A percentile compares a stretch with the other conserved stretches of the same genome.
phyloP scores from a whole-genome alignment of 495 filamentous ascomycete species.

The Xylaria telfairii region DNA sequence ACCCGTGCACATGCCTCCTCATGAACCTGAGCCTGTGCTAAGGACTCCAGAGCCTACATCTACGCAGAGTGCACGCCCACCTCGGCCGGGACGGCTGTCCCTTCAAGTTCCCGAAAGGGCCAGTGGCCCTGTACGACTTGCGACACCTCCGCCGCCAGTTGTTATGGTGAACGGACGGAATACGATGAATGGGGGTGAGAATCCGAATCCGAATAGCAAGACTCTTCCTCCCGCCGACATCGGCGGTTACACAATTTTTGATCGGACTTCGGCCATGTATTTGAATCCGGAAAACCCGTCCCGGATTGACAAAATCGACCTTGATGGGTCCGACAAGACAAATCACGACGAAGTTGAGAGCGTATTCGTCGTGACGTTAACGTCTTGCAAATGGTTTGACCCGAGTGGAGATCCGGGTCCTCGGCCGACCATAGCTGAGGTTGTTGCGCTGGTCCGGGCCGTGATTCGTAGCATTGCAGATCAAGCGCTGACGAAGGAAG shows the following conservation, averaged over 20 bases:
- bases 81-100: constrained; percentile 65
- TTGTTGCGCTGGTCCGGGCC: constrained; percentile 49
- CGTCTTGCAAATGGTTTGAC: constrained; percentile 53
- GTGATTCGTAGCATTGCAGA: constrained; percentile 53
- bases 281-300: constrained; percentile 26
- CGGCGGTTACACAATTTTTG: constrained; percentile 31
- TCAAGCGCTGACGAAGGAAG: constrained; percentile 49
- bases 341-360: constrained; percentile 54
- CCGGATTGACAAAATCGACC: constrained; percentile 31
- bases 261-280: constrained; percentile 34
- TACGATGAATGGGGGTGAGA: constrained; percentile 27
- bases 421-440: constrained; percentile 53
- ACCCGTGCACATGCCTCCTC: constrained; percentile 36
- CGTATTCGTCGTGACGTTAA: constrained; percentile 51
- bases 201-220: constrained; percentile 25
- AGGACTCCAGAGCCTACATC: constrained; percentile 29
- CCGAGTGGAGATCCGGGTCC: constrained; percentile 40
- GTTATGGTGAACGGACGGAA: constrained; percentile 71
- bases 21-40: constrained; percentile 31
- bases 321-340: constrained; percentile 47
- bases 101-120: constrained; percentile 81
- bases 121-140: constrained; percentile 76
- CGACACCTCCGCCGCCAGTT: constrained; percentile 69
- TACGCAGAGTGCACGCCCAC: constrained; percentile 31
- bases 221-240: constrained; percentile 25